Evolutionary conservation across 2,329 filamentous ascomycete genomes (phyloP).

Genomic region (Venturia carpophila): DNA sequence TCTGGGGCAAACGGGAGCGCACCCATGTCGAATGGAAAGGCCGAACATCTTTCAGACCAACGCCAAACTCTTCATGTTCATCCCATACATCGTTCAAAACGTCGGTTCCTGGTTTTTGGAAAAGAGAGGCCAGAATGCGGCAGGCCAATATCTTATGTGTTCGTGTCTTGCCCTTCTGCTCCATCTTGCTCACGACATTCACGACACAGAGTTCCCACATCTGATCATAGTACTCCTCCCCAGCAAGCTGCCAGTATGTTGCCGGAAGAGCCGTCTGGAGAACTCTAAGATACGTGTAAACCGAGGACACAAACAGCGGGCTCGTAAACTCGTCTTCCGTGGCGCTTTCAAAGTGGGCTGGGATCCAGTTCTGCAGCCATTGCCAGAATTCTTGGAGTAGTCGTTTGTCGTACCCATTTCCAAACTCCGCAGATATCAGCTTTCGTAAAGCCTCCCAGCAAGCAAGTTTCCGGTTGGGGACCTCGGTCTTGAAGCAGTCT

Average conservation of each 20-base stretch:
- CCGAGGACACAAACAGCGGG: neutral
- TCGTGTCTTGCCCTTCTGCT: neutral
- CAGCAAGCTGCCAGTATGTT: neutral
- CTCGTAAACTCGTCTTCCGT: neutral
- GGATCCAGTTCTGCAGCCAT: constrained; percentile 4
- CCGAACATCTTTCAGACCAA: neutral
- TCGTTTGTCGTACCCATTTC: neutral
- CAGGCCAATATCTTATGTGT: constrained; percentile 5
- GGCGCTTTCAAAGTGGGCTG: neutral
- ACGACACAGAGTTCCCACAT: neutral
- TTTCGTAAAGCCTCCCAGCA: constrained; percentile 1
- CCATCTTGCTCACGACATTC: constrained; percentile 1
- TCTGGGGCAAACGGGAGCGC: neutral
- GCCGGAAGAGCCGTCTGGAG: neutral
- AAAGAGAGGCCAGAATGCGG: constrained; percentile 3
- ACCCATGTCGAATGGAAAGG: neutral
- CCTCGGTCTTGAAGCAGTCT: neutral
- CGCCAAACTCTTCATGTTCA: neutral
- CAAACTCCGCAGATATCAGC: constrained; percentile 5
- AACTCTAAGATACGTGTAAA: constrained; percentile 3
- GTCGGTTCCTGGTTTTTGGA: neutral
- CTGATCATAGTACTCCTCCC: neutral
- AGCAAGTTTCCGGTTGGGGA: neutral
- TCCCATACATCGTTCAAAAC: neutral
- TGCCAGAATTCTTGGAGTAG: neutral